Evolutionary conservation across 108 stramenopile species (phyloP).

Genomic region (Mayamaea pseudoterrestris): DNA sequence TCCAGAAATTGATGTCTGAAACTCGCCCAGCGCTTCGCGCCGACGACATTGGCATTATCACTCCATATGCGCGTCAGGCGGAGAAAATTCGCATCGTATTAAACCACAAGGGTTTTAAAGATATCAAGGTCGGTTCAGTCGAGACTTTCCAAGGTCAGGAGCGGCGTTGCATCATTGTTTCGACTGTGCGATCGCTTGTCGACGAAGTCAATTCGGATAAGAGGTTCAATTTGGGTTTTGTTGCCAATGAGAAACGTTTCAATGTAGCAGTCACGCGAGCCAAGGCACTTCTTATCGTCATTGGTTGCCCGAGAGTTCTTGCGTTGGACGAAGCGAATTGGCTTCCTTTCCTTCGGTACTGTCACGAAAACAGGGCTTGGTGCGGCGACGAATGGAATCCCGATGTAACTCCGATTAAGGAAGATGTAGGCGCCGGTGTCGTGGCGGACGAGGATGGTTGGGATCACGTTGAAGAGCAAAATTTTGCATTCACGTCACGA

Average conservation of each 20-base stretch:
- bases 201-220: constrained; percentile 29
- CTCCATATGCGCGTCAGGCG: constrained; percentile 48
- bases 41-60: constrained; percentile 58
- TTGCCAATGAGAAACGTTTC: constrained; percentile 77
- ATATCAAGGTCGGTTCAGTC: constrained; percentile 62
- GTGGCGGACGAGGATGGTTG: not conserved
- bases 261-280: constrained; percentile 81
- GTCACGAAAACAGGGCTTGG: constrained; percentile 13
- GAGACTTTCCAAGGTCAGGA: constrained; percentile 86
- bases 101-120: constrained; percentile 8
- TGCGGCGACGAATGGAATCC: constrained; percentile 13
- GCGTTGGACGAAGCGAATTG: constrained; percentile 31
- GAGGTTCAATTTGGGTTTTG: constrained; percentile 65
- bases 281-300: constrained; percentile 59
- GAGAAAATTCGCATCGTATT: constrained; percentile 48
- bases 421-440: constrained; percentile 1
- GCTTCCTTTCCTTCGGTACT: constrained; percentile 20
- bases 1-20: constrained; percentile 35
- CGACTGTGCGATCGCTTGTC: constrained; percentile 54
- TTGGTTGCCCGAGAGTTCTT: constrained; percentile 63
- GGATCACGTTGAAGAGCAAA: too few species aligned
- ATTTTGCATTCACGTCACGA: too few species aligned
- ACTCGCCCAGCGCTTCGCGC: constrained; percentile 16
- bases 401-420: not conserved
- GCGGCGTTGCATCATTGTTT: constrained; percentile 60